Evolutionary conservation across 305 asterid species (phyloP).

Genomic region (Fraxinus velutina): DNA sequence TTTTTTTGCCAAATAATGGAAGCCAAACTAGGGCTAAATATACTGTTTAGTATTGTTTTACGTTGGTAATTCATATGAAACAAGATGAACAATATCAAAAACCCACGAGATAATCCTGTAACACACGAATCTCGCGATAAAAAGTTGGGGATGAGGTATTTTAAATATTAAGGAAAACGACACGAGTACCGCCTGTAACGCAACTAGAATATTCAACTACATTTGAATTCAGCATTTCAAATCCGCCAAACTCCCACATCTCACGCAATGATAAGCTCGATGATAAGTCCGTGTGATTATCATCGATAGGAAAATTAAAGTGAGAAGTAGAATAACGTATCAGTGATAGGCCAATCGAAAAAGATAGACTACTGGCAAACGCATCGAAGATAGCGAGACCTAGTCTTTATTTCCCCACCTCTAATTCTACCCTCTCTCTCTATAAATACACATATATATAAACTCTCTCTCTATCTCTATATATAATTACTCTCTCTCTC

Average conservation of each 20-base stretch:
- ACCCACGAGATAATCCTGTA: not conserved
- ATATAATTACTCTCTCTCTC: slow-evolving; percentile 16
- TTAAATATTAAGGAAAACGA: slow-evolving; percentile 27
- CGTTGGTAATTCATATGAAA: not conserved
- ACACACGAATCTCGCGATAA: not conserved
- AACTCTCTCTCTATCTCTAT: slow-evolving; percentile 28
- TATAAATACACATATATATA: not conserved
- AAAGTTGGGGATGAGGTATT: not conserved
- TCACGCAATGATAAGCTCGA: slow-evolving; percentile 36
- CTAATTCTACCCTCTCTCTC: slow-evolving; percentile 39
- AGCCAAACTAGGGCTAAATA: too few relatives aligned
- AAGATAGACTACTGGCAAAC: slow-evolving; percentile 79
- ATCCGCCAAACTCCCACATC: slow-evolving; percentile 67
- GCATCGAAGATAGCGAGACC: slow-evolving; percentile 98
- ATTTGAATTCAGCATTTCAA: slow-evolving; percentile 67
- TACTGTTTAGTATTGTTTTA: too few relatives aligned
- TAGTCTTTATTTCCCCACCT: slow-evolving; percentile 58
- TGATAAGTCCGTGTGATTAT: fast-evolving
- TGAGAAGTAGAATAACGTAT: fast-evolving
- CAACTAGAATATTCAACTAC: slow-evolving; percentile 75
- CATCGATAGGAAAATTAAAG: fast-evolving
- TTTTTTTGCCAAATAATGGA: too few relatives aligned
- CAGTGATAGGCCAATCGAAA: slow-evolving; percentile 58
- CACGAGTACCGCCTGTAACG: slow-evolving; percentile 43
- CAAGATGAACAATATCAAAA: not conserved